Evolutionary conservation across 192 early-diverging fungal genomes (phyloP).

Genomic region (Coemansia sp.): DNA sequence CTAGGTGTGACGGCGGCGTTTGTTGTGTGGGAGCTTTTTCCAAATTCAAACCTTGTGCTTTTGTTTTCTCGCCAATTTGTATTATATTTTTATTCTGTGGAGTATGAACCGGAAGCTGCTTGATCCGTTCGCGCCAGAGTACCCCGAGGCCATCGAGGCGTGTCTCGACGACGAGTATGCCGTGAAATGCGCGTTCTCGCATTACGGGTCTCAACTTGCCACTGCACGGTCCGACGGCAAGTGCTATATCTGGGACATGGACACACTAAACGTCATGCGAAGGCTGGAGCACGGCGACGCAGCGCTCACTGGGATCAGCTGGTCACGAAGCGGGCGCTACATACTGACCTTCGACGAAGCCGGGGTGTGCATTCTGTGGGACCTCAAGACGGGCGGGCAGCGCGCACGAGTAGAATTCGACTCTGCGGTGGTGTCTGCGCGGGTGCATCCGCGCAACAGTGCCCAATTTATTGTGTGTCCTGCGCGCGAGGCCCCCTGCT

Average conservation of each 20-base stretch:
- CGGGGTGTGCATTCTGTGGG: conserved; percentile 88
- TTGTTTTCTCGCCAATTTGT: not conserved
- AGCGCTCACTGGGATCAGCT: conserved; percentile 75
- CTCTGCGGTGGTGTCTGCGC: conserved; percentile 67
- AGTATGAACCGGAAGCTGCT: conserved; percentile 59
- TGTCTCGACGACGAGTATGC: conserved; percentile 71
- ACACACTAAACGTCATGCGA: conserved; percentile 72
- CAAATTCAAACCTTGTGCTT: not conserved
- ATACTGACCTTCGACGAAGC: conserved; percentile 77
- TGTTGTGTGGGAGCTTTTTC: not conserved
- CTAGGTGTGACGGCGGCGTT: too few species aligned
- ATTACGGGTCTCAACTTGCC: conserved; percentile 76
- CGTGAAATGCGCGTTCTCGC: conserved; percentile 72
- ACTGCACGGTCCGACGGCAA: conserved; percentile 76
- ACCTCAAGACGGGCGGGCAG: conserved; percentile 60
- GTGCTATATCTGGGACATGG: conserved; percentile 85
- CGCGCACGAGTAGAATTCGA: conserved; percentile 63
- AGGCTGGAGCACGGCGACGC: conserved; percentile 74
- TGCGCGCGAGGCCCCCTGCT: conserved; percentile 33
- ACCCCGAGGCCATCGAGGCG: conserved; percentile 75
- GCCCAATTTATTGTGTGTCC: conserved; percentile 32
- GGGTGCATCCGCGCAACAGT: conserved; percentile 73
- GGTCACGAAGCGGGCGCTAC: conserved; percentile 77
- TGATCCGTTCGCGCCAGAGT: conserved; percentile 80
- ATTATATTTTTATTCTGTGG: not conserved